Conservation (phyloP, 2,329 filamentous ascomycete species). For the Cytospora mali region DNA sequence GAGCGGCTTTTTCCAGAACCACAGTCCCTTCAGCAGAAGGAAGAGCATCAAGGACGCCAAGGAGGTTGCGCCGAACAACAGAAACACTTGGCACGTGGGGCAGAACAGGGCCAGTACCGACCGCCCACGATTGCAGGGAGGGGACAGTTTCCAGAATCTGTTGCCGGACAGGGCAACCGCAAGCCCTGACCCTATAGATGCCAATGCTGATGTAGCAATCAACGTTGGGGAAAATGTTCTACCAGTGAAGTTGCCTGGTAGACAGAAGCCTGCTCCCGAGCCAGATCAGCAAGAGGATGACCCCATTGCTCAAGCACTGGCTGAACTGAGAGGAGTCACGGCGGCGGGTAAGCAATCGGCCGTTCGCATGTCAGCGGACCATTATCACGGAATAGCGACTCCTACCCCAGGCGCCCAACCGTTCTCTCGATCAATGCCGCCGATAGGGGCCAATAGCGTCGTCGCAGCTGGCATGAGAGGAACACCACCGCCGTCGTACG, state of each 20-base stretch:
- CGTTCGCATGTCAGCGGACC: conserved; percentile 88
- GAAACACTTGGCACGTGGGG: conserved; percentile 62
- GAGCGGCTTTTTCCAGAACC: conserved; percentile 90
- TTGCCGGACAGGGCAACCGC: conserved; percentile 46
- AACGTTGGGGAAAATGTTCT: conserved; percentile 97
- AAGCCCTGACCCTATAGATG: conserved; percentile 87
- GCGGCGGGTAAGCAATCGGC: conserved; percentile 75
- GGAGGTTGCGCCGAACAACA: conserved; percentile 53
- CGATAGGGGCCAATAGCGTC: conserved; percentile 43
- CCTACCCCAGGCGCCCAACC: conserved; percentile 63
- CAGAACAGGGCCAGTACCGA: conserved; percentile 34
- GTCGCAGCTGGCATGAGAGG: conserved; percentile 64
- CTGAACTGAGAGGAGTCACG: conserved; percentile 83
- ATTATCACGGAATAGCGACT: conserved; percentile 90
- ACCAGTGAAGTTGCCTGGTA: conserved; percentile 80
- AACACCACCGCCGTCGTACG: conserved; percentile 87
- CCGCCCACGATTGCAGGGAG: conserved; percentile 43
- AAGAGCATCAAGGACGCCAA: conserved; percentile 90
- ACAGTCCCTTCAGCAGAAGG: conserved; percentile 80
- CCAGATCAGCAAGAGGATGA: conserved; percentile 66
- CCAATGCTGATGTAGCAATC: conserved; percentile 87
- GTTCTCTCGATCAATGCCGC: conserved; percentile 46
- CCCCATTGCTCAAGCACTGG: conserved; percentile 88
- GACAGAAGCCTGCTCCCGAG: conserved; percentile 48
- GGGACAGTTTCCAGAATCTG: conserved; percentile 43